Percentiles rank a stretch among this genome's conserved stretches.
Evolutionary conservation across 768 basidiomycete species (phyloP).

Genomic region (Pleurotus ostreatus): DNA sequence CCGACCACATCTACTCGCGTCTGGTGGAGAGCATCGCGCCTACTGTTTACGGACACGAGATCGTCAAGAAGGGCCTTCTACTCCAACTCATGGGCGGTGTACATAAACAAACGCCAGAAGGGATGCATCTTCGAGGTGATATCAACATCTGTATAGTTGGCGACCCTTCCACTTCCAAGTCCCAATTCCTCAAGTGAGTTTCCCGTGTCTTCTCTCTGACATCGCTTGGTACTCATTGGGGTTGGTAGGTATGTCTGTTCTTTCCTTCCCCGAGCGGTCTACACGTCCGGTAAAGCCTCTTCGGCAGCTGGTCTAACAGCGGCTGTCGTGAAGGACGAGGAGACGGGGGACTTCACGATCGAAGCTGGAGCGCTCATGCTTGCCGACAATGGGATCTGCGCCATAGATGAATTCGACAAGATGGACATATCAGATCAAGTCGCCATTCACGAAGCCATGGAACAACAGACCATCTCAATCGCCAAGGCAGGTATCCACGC

Average conservation of each 20-base stretch:
- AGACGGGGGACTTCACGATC: conserved; percentile 98
- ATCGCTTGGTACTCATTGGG: conserved; percentile 1
- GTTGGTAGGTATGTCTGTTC: conserved; percentile 86
- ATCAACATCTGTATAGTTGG: conserved; percentile 98
- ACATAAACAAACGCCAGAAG: conserved; percentile 93
- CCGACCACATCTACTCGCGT: conserved; percentile 91
- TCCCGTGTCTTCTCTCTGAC: not conserved
- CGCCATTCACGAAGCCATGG: conserved; percentile 99
- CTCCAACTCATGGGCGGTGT: conserved; percentile 98
- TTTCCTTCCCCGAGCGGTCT: conserved; percentile 95
- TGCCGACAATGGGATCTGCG: conserved; percentile 98
- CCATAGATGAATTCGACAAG: conserved; percentile 99
- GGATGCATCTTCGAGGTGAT: conserved; percentile 97
- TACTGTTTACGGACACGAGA: conserved; percentile 98
- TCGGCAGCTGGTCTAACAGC: conserved; percentile 98
- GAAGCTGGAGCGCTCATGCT: conserved; percentile 99
- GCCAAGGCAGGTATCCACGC: conserved; percentile 99
- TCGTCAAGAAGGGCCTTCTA: conserved; percentile 96
- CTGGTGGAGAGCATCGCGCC: conserved; percentile 95
- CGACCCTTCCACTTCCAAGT: conserved; percentile 96
- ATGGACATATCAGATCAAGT: conserved; percentile 99
- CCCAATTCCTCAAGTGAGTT: conserved; percentile 93
- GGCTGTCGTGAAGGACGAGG: conserved; percentile 97
- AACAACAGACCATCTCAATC: conserved; percentile 99
- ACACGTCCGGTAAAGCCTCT: conserved; percentile 99